Percentiles rank a stretch among this genome's conserved stretches.
These are phyloP conservation scores for Gossypioides kirkii DNA, from an alignment of 345 rosid genomes.

Conservation along the genomic window DNA sequence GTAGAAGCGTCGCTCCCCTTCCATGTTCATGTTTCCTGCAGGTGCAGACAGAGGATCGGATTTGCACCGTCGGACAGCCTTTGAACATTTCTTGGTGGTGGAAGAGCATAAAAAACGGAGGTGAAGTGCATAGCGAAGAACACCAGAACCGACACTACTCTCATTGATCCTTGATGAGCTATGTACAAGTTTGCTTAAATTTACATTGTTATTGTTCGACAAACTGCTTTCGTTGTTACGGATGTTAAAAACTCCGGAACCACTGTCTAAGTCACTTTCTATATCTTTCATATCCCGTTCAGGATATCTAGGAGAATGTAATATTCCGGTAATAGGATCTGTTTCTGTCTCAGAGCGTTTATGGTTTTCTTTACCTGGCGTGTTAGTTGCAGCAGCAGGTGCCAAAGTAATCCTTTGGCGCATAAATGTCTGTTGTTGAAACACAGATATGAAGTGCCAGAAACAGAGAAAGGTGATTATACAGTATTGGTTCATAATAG, in stretches of 20 bases:
- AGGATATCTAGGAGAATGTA: not conserved
- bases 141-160: conserved; percentile 48
- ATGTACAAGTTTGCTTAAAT: conserved; percentile 22
- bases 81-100: conserved; percentile 55
- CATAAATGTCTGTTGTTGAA: conserved; percentile 66
- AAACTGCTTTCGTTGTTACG: conserved; percentile 9
- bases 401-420: conserved; percentile 83
- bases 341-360: conserved; percentile 22
- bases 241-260: conserved; percentile 8
- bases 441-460: not conserved
- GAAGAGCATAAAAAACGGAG: conserved; percentile 72
- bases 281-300: conserved; percentile 16
- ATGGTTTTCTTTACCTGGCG: conserved; percentile 23
- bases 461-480: not conserved
- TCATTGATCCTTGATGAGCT: conserved; percentile 44
- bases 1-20: conserved; percentile 67
- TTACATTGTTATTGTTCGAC: conserved; percentile 17
- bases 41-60: conserved; percentile 36
- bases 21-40: conserved; percentile 31
- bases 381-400: conserved; percentile 37
- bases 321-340: not conserved
- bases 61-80: conserved; percentile 39
- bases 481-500: not conserved
- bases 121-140: conserved; percentile 87
- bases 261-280: conserved; percentile 12